These are phyloP conservation scores for Cardamine occulta DNA, from an alignment of 345 rosid genomes.

Conservation along the genomic window DNA sequence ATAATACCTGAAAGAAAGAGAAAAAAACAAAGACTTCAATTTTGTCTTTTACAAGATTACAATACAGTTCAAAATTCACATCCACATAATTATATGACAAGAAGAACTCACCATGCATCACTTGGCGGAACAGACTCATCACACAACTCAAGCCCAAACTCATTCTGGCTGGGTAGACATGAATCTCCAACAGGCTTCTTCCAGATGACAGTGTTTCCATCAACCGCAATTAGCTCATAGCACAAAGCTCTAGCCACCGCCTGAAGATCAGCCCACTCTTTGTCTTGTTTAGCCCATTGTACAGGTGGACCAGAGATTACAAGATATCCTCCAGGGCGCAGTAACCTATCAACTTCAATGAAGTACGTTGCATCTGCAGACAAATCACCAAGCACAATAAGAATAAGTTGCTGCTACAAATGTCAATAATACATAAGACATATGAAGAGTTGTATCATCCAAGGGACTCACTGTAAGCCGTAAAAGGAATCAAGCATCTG, in stretches of 20 bases:
- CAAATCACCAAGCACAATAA: constrained; percentile 36
- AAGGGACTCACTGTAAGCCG: constrained; percentile 87
- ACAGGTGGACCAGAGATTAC: constrained; percentile 99
- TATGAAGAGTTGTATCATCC: not conserved
- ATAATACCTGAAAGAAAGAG: constrained; percentile 64
- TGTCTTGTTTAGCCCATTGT: constrained; percentile 96
- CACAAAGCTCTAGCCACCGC: constrained; percentile 88
- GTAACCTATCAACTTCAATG: constrained; percentile 86
- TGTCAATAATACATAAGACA: constrained; percentile 12
- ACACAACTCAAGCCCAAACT: constrained; percentile 75
- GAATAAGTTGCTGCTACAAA: constrained; percentile 21
- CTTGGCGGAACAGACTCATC: constrained; percentile 69
- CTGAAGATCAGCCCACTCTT: constrained; percentile 99
- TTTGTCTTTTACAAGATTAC: not conserved
- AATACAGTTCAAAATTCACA: not conserved
- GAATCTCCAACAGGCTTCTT: constrained; percentile 81
- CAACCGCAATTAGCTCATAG: constrained; percentile 85
- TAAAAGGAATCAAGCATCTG: constrained; percentile 89
- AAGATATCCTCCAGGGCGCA: constrained; percentile 92
- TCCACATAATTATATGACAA: not conserved
- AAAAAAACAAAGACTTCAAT: constrained; percentile 7
- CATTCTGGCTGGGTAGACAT: constrained; percentile 72
- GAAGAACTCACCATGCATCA: constrained; percentile 70
- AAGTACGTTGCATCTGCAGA: constrained; percentile 91
- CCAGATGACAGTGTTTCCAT: constrained; percentile 96